Conservation (phyloP, 371 early-diverging fungal genomes). For the Sanchytrium tribonematis region DNA sequence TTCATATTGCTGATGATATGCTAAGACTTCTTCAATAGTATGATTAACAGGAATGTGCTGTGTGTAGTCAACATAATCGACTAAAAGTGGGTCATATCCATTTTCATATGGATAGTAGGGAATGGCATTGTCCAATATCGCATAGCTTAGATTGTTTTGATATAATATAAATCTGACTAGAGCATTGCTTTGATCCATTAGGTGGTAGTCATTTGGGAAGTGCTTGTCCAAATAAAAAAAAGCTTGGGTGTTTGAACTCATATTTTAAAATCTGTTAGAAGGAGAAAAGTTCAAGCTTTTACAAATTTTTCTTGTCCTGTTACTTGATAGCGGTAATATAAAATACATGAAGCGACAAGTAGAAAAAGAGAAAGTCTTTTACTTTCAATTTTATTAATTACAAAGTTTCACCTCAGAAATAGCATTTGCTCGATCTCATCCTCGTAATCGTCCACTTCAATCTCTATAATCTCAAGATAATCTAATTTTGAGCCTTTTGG, state of each 20-base stretch:
- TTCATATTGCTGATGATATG: not conserved
- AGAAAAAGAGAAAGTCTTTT: too few species aligned
- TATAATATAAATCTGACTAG: not conserved
- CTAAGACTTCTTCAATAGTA: not conserved
- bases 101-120: not conserved
- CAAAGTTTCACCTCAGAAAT: too few species aligned
- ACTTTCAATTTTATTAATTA: too few species aligned
- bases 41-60: not conserved
- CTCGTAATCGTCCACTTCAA: not conserved
- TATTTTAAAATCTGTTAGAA: too few species aligned
- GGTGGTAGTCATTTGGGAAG: not conserved
- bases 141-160: not conserved
- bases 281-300: too few species aligned
- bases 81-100: not conserved
- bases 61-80: not conserved
- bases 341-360: too few species aligned
- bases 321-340: too few species aligned
- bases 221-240: not conserved
- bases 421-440: too few species aligned
- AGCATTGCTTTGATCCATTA: not conserved
- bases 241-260: not conserved
- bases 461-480: not conserved
- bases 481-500: not conserved
- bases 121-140: not conserved
- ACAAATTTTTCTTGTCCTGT: too few species aligned